Conservation (phyloP, 495 filamentous ascomycete species). For the Xylaria venustula region DNA sequence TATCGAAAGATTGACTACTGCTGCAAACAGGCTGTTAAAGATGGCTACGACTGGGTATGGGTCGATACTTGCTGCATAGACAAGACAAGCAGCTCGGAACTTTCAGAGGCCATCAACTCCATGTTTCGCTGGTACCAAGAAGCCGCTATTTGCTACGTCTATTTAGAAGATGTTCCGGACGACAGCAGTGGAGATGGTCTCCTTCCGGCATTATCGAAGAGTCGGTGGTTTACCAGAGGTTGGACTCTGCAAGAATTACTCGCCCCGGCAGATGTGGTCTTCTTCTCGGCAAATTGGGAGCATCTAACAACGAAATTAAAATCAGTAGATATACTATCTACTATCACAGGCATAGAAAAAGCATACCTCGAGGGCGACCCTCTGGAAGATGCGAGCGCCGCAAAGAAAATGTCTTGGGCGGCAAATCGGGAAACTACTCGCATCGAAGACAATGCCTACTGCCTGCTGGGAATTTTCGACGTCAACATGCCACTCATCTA, state of each 20-base stretch:
- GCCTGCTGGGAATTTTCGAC: slow-evolving; percentile 23
- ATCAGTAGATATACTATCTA: not conserved
- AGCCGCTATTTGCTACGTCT: slow-evolving; percentile 22
- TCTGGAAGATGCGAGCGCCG: slow-evolving; percentile 3
- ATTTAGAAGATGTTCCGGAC: slow-evolving; percentile 13
- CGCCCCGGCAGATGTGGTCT: not conserved
- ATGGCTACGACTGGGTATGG: slow-evolving; percentile 19
- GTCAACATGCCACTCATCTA: slow-evolving; percentile 16
- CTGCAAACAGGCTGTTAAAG: slow-evolving; percentile 8
- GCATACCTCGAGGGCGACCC: not conserved
- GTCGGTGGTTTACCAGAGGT: not conserved
- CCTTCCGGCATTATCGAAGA: not conserved
- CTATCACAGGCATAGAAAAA: not conserved
- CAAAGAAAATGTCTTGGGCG: slow-evolving; percentile 25
- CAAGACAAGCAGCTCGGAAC: not conserved
- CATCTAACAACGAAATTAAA: not conserved
- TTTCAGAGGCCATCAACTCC: not conserved
- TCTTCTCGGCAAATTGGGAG: not conserved
- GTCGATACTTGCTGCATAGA: slow-evolving; percentile 23
- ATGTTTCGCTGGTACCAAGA: slow-evolving; percentile 19
- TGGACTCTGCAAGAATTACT: not conserved
- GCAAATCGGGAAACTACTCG: slow-evolving; percentile 21
- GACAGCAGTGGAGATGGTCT: not conserved
- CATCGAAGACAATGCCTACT: slow-evolving; percentile 24
- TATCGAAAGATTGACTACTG: slow-evolving; percentile 16